A percentile compares a stretch with the other conserved stretches of the same genome.
Evolutionary conservation across 2,329 filamentous ascomycete genomes (phyloP).

Genomic region (Pezicula radicicola): DNA sequence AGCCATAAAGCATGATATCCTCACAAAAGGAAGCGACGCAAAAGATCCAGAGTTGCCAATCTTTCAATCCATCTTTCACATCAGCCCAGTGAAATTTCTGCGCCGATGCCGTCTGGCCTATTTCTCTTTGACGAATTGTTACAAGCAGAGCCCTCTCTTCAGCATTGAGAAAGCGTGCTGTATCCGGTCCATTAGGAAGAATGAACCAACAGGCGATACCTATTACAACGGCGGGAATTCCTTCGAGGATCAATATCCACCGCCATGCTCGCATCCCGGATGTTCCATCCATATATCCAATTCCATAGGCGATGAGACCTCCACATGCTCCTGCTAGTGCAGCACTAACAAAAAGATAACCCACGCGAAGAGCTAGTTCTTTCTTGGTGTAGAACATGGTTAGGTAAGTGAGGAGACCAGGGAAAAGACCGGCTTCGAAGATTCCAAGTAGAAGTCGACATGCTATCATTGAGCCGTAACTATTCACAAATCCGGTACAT

Average conservation of each 20-base stretch:
- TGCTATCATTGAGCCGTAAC: conserved; percentile 48
- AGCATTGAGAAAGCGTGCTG: conserved; percentile 52
- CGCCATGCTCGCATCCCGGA: conserved; percentile 59
- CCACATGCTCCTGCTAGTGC: conserved; percentile 62
- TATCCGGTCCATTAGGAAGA: conserved; percentile 56
- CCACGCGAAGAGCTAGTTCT: conserved; percentile 59
- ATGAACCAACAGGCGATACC: conserved; percentile 53
- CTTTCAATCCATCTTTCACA: conserved; percentile 50
- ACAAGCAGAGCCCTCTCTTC: conserved; percentile 49
- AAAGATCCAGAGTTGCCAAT: conserved; percentile 65
- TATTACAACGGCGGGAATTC: conserved; percentile 52
- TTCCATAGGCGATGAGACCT: conserved; percentile 62
- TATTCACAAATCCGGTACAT: conserved; percentile 50
- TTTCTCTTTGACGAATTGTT: conserved; percentile 45
- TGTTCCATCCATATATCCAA: conserved; percentile 60
- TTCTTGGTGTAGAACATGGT: conserved; percentile 63
- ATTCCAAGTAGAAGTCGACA: conserved; percentile 54
- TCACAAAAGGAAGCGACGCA: conserved; percentile 57
- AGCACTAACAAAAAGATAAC: conserved; percentile 58
- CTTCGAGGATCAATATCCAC: conserved; percentile 55
- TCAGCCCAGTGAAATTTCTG: conserved; percentile 56
- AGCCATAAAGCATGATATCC: conserved; percentile 66
- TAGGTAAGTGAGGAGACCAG: conserved; percentile 55
- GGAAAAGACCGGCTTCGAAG: conserved; percentile 58
- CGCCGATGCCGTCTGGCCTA: conserved; percentile 43